Evolutionary conservation across 2,329 filamentous ascomycete genomes (phyloP), one percentile per base, ranked within the genome.

Genomic region (Triangularia setosa): DNA sequence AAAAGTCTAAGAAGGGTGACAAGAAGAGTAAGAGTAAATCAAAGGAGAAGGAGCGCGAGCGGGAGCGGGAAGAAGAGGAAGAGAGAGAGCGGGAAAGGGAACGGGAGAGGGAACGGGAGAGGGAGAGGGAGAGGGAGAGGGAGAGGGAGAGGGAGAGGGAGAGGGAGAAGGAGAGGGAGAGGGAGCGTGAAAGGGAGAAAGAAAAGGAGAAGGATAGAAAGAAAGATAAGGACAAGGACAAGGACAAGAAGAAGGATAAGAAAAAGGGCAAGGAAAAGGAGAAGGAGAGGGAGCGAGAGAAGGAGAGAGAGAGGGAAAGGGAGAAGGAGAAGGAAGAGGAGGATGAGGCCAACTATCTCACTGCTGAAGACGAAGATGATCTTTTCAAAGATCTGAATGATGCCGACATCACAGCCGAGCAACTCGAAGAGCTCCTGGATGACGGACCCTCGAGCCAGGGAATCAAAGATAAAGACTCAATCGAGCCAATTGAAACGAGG

Each of bases 371-470:
- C 57, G 67, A 75, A 69, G 69, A 72, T 21, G 71, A 76, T 27
- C 71, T 72, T n/a, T 71, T 74, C 30, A 72, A 75, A 33, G 73
- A 73, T 30, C 70, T 74, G 25, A 72, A 75, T 27, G 73, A 73
- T 30, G 68, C 76, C 40, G 75, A 80, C 25, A 74, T 81, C 61
- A 78, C 75, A 11, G 71, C 77, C 11, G 78, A 80, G 33, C 75
- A 81, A 62, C 72, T 81, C 27, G 79, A 81, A 59, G 78, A 80
- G 68, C 73, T 82, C 18, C 72, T 81, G 33, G 71, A 60, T 33
- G 69, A 69, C 12, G 28, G 63, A 24, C 59, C 68, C 40, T 62
- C 74, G 6, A 69, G 71, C 6, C 70, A 72, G 52, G 64, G 61
- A 24, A 58, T 64, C 23, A 61, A 68, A 54, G 63, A 73, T 65